Evolutionary conservation across 1,284 basidiomycete genomes (phyloP).

Genomic region (Trametes hirsuta): DNA sequence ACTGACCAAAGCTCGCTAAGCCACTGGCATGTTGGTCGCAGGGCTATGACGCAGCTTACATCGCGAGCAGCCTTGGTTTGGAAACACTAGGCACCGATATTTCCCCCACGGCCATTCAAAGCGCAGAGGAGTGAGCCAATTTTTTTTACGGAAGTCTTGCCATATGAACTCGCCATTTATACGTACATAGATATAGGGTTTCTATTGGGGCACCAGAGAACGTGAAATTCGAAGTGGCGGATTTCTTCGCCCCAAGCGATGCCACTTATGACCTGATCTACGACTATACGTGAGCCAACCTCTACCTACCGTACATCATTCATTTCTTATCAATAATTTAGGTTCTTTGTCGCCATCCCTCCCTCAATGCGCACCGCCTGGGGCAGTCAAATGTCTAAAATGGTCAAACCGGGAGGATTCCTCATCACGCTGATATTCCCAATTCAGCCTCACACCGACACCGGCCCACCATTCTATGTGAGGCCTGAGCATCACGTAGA

Average conservation of each 20-base stretch:
- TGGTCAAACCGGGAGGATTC: slow-evolving; percentile 62
- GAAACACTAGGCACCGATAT: slow-evolving; percentile 60
- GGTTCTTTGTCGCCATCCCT: slow-evolving; percentile 74
- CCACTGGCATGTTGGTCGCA: neutral
- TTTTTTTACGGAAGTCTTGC: neutral
- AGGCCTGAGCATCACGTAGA: slow-evolving; percentile 60
- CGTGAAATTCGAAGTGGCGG: slow-evolving; percentile 43
- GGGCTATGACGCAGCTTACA: slow-evolving; percentile 65
- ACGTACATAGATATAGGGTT: neutral
- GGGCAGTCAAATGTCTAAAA: slow-evolving; percentile 56
- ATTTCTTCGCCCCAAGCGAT: slow-evolving; percentile 53
- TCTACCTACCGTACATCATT: too few species aligned
- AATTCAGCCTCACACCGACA: slow-evolving; percentile 50
- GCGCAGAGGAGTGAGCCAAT: slow-evolving; percentile 48
- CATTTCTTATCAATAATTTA: slow-evolving; percentile 27
- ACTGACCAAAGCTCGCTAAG: neutral
- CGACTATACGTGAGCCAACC: slow-evolving; percentile 64
- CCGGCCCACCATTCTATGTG: slow-evolving; percentile 68
- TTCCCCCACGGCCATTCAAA: slow-evolving; percentile 54
- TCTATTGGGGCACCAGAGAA: slow-evolving; percentile 19
- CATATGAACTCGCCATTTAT: too few species aligned
- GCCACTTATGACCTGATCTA: slow-evolving; percentile 57
- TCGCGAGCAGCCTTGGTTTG: slow-evolving; percentile 53
- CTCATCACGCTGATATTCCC: slow-evolving; percentile 64
- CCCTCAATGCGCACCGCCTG: slow-evolving; percentile 57